A percentile compares a stretch with the other conserved stretches of the same genome.
Evolutionary conservation across 352 stramenopile species (phyloP).

Genomic region (Aphanomyces astaci): DNA sequence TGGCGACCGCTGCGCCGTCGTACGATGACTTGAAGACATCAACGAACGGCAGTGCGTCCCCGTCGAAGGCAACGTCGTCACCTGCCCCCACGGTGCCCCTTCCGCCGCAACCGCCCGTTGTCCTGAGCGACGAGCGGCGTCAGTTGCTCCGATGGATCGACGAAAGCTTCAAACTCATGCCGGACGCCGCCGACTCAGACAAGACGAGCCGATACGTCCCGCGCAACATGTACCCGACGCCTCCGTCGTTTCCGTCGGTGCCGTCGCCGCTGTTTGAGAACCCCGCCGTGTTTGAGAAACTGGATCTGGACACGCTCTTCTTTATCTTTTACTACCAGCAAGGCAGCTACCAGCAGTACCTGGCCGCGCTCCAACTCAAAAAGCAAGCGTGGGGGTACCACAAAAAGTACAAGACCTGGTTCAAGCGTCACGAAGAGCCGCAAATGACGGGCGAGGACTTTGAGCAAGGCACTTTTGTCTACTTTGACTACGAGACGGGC

Average conservation of each 20-base stretch:
- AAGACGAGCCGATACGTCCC: slow-evolving; percentile 89
- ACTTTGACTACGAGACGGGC: slow-evolving; percentile 99
- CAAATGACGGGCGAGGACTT: slow-evolving; percentile 96
- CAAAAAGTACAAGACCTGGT: slow-evolving; percentile 99
- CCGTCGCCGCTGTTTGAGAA: slow-evolving; percentile 91
- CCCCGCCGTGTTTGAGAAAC: slow-evolving; percentile 93
- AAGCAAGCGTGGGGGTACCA: slow-evolving; percentile 98
- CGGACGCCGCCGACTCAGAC: slow-evolving; percentile 84
- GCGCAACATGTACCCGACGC: slow-evolving; percentile 91
- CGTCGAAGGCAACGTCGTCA: slow-evolving; percentile 35
- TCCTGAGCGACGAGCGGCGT: slow-evolving; percentile 70
- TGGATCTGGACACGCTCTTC: slow-evolving; percentile 97
- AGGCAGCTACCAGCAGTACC: slow-evolving; percentile 98
- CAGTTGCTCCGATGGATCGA: slow-evolving; percentile 76
- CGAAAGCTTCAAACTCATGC: slow-evolving; percentile 89
- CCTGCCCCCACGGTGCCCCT: slow-evolving; percentile 27
- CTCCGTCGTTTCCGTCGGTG: slow-evolving; percentile 81
- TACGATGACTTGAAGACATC: too few relatives aligned
- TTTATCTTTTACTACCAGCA: slow-evolving; percentile 99
- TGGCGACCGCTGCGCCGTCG: too few relatives aligned
- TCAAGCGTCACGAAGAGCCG: slow-evolving; percentile 96
- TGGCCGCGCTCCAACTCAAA: slow-evolving; percentile 97
- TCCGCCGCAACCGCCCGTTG: slow-evolving; percentile 27
- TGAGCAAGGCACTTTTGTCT: slow-evolving; percentile 99
- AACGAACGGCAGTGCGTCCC: slow-evolving; percentile 28